Percentiles rank a stretch among this genome's conserved stretches.
These are phyloP conservation scores for Kodamaea hsintzibuensis DNA, from an alignment of 805 yeast species.

Conservation along the genomic window DNA sequence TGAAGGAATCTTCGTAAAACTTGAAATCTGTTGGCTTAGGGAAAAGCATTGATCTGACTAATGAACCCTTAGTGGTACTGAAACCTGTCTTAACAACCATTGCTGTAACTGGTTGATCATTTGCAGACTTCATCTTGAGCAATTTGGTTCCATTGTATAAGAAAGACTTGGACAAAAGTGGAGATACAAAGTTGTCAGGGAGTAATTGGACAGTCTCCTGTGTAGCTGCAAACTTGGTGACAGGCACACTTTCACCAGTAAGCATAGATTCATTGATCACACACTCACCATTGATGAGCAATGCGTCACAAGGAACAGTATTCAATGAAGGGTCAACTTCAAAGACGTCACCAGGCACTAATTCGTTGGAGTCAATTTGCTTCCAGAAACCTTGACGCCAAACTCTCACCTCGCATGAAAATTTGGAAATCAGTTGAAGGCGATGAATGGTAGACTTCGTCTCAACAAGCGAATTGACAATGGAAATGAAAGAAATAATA, in stretches of 20 bases:
- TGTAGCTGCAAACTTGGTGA: slow-evolving; percentile 71
- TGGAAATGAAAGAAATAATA: slow-evolving; percentile 77
- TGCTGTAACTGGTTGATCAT: slow-evolving; percentile 79
- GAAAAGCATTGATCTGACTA: slow-evolving; percentile 92
- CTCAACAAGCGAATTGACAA: slow-evolving; percentile 79
- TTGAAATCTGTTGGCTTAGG: slow-evolving; percentile 94
- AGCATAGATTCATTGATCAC: slow-evolving; percentile 97
- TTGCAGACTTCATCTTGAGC: slow-evolving; percentile 74
- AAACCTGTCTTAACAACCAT: slow-evolving; percentile 89
- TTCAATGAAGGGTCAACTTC: slow-evolving; percentile 84
- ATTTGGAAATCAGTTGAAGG: slow-evolving; percentile 69
- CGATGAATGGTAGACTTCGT: slow-evolving; percentile 75
- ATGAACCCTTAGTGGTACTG: slow-evolving; percentile 91
- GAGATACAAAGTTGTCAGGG: slow-evolving; percentile 61
- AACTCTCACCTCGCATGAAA: slow-evolving; percentile 81
- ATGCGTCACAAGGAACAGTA: slow-evolving; percentile 84
- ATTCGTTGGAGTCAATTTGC: slow-evolving; percentile 67
- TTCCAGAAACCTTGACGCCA: slow-evolving; percentile 94
- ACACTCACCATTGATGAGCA: slow-evolving; percentile 87
- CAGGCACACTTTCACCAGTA: slow-evolving; percentile 98
- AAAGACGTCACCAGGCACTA: slow-evolving; percentile 95
- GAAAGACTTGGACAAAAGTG: slow-evolving; percentile 70
- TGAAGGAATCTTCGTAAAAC: slow-evolving; percentile 91
- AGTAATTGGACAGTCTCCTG: slow-evolving; percentile 60
- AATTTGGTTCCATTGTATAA: slow-evolving; percentile 88